Conservation (phyloP, 345 rosid genomes). For the Toxicodendron radicans region DNA sequence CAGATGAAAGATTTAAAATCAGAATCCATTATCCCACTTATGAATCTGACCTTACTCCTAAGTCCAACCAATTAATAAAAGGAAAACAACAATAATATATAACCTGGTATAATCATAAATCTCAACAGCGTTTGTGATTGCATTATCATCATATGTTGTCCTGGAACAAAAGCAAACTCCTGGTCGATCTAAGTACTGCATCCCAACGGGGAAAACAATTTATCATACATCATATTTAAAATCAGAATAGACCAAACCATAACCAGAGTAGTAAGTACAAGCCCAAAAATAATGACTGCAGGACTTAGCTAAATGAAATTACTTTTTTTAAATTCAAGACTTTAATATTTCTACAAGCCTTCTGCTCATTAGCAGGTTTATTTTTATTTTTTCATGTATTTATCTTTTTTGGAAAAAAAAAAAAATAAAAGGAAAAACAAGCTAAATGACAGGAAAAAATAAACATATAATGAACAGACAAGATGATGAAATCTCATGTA, state of each 20-base stretch:
- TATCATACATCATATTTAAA: neutral
- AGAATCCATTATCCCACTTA: constrained; percentile 8
- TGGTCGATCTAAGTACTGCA: constrained; percentile 55
- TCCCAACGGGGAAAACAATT: neutral
- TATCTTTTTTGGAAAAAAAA: neutral
- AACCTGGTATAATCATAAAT: constrained; percentile 53
- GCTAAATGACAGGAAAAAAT: neutral
- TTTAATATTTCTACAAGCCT: neutral
- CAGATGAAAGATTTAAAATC: constrained; percentile 14
- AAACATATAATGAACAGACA: neutral
- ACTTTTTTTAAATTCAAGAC: neutral
- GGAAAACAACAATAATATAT: neutral
- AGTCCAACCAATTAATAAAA: neutral
- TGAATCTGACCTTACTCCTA: neutral
- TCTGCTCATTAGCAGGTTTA: neutral
- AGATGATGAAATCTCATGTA: neutral
- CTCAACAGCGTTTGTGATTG: constrained; percentile 64
- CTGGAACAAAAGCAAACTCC: constrained; percentile 58
- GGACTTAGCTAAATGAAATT: neutral
- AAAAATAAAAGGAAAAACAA: neutral
- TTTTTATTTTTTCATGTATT: too few relatives aligned
- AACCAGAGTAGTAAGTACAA: neutral
- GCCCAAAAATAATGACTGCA: neutral
- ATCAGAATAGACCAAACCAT: neutral
- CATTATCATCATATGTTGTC: constrained; percentile 61